Evolutionary conservation across 2,329 filamentous ascomycete genomes (phyloP).

Genomic region (Phyllosticta capitalensis): DNA sequence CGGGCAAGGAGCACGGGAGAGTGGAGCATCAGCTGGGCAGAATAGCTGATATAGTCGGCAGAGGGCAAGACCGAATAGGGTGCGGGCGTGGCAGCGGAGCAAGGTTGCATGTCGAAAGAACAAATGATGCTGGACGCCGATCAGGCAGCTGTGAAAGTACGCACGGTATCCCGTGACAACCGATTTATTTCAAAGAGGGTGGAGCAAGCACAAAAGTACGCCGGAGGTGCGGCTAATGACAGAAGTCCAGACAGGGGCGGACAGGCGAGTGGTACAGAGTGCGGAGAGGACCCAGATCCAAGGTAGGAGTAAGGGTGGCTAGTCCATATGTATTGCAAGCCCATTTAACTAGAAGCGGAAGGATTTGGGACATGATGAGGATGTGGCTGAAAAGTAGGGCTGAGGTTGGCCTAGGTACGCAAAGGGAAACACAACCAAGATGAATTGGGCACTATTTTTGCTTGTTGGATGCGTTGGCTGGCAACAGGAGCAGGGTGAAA

Average conservation of each 20-base stretch:
- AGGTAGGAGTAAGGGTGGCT: neutral
- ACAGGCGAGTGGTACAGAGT: neutral
- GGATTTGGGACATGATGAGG: neutral
- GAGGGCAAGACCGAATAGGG: neutral
- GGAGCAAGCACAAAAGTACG: neutral
- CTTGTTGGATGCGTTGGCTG: neutral
- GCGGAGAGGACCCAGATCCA: neutral
- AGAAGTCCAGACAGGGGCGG: neutral
- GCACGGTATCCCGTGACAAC: neutral
- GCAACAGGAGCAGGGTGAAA: neutral
- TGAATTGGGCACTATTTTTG: neutral
- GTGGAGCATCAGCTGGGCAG: slow-evolving; percentile 7
- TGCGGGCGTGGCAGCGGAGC: slow-evolving; percentile 5
- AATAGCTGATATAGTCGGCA: slow-evolving; percentile 11
- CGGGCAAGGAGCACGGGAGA: slow-evolving; percentile 8
- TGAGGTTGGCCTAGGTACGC: neutral
- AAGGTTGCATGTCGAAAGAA: slow-evolving; percentile 8
- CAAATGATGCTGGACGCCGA: slow-evolving; percentile 5
- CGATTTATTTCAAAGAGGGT: neutral
- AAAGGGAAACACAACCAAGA: neutral
- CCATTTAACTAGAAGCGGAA: neutral
- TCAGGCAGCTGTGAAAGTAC: neutral
- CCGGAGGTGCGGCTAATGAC: neutral
- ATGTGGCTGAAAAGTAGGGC: neutral
- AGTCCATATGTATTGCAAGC: neutral